These are phyloP conservation scores for Boletus mariae DNA, from an alignment of 1,284 basidiomycete genomes.

Conservation along the genomic window DNA sequence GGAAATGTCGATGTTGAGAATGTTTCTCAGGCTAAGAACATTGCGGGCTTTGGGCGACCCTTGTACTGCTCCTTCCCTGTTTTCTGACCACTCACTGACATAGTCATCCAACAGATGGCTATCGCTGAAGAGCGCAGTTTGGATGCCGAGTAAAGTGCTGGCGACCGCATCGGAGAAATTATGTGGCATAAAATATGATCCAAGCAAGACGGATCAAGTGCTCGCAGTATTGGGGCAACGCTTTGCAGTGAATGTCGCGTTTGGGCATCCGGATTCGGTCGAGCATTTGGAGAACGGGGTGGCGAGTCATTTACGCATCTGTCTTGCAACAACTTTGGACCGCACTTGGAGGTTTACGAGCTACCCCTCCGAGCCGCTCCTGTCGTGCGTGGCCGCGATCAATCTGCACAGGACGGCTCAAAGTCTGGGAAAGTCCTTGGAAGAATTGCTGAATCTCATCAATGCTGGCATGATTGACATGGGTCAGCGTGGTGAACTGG, in stretches of 20 bases:
- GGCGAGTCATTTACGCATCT: slow-evolving; percentile 6
- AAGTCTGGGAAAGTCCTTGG: background rate
- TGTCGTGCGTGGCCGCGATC: slow-evolving; percentile 8
- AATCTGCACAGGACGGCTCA: background rate
- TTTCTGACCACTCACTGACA: background rate
- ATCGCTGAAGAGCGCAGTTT: background rate
- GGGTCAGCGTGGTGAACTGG: slow-evolving; percentile 5
- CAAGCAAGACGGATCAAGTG: background rate
- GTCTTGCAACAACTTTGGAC: slow-evolving; percentile 5
- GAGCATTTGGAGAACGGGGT: slow-evolving; percentile 3
- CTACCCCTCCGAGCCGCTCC: slow-evolving; percentile 12
- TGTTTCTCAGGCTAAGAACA: background rate
- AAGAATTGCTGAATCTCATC: background rate
- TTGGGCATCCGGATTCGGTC: slow-evolving; percentile 7
- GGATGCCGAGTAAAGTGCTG: background rate
- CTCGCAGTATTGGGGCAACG: slow-evolving; percentile 11
- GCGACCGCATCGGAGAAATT: background rate
- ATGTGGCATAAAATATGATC: background rate
- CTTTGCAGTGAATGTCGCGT: slow-evolving; percentile 4
- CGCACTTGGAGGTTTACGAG: slow-evolving; percentile 5
- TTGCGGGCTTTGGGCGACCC: background rate
- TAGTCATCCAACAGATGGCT: background rate
- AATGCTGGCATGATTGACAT: slow-evolving; percentile 13
- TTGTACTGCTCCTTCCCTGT: background rate
- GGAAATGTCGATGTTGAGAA: background rate